A percentile compares a stretch with the other conserved stretches of the same genome.
These are phyloP conservation scores for Mallotus japonicus DNA, from an alignment of 441 rosid genomes.

Conservation along the genomic window DNA sequence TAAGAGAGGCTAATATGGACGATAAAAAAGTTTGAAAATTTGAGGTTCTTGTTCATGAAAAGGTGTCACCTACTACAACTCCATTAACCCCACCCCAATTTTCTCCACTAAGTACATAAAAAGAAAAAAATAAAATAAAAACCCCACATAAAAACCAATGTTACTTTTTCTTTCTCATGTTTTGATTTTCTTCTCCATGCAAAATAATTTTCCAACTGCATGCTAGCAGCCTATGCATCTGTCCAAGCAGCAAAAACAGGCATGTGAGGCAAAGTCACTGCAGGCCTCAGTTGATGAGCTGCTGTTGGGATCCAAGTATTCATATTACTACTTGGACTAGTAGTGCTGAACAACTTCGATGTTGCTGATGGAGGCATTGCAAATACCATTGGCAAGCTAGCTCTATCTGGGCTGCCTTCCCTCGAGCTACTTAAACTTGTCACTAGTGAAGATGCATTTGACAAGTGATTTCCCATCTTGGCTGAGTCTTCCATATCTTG, in stretches of 20 bases:
- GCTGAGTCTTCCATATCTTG: conserved; percentile 34
- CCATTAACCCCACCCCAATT: conserved; percentile 28
- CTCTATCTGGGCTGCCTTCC: conserved; percentile 61
- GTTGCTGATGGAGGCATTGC: conserved; percentile 51
- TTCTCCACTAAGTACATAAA: conserved; percentile 29
- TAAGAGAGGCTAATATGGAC: conserved; percentile 22
- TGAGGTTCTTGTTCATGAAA: conserved; percentile 37
- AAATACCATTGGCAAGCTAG: conserved; percentile 45
- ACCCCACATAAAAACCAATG: conserved; percentile 24
- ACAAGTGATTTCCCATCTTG: conserved; percentile 46
- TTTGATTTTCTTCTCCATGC: conserved; percentile 31
- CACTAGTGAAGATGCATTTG: conserved; percentile 61
- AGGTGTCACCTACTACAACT: conserved; percentile 29
- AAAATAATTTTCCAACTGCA: conserved; percentile 20
- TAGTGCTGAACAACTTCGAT: conserved; percentile 42
- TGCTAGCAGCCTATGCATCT: conserved; percentile 47
- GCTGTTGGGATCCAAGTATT: conserved; percentile 62
- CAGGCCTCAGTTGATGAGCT: conserved; percentile 58
- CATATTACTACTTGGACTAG: conserved; percentile 34
- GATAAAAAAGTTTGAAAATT: conserved; percentile 35
- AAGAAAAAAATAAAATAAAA: not conserved
- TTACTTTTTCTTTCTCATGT: conserved; percentile 21
- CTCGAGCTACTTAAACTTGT: conserved; percentile 62
- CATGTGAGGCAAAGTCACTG: conserved; percentile 62
- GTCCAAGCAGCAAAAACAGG: conserved; percentile 96